Conservation (phyloP, 1,284 basidiomycete species). For the Marasmius oreades region DNA sequence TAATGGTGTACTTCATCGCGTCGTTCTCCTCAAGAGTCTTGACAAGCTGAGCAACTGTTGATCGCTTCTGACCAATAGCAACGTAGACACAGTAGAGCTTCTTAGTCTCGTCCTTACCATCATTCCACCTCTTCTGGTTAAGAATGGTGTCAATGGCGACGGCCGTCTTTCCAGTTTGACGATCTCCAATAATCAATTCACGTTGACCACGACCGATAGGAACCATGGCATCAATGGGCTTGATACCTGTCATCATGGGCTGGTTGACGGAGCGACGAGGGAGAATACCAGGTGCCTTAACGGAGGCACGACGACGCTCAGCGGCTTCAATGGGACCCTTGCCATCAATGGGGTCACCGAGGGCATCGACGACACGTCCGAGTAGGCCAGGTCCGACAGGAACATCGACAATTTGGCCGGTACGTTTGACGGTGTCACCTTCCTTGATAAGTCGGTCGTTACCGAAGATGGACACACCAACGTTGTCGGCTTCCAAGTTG, state of each 20-base stretch:
- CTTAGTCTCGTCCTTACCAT: constrained; percentile 92
- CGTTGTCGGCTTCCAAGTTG: constrained; percentile 99
- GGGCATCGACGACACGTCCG: constrained; percentile 98
- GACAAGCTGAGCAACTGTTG: constrained; percentile 98
- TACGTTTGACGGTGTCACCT: constrained; percentile 99
- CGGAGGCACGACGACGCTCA: constrained; percentile 93
- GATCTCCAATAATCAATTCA: constrained; percentile 99
- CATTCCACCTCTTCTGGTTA: constrained; percentile 99
- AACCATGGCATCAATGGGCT: constrained; percentile 99
- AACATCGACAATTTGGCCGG: constrained; percentile 99
- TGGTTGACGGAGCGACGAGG: constrained; percentile 99
- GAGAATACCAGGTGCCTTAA: constrained; percentile 98
- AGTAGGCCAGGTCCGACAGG: constrained; percentile 95
- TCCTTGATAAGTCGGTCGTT: constrained; percentile 99
- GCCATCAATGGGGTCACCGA: constrained; percentile 99
- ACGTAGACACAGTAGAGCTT: constrained; percentile 99
- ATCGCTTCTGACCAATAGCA: constrained; percentile 98
- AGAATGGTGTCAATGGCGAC: constrained; percentile 99
- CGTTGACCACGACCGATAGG: constrained; percentile 99
- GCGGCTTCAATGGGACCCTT: constrained; percentile 95
- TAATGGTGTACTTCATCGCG: constrained; percentile 99
- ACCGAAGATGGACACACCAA: constrained; percentile 99
- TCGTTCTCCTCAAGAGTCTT: constrained; percentile 99
- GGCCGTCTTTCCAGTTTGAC: constrained; percentile 99
- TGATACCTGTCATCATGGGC: constrained; percentile 99